A percentile compares a stretch with the other conserved stretches of the same genome.
phyloP scores from a whole-genome alignment of 192 early-diverging fungal genomes.

The Dissophora globulifera region DNA sequence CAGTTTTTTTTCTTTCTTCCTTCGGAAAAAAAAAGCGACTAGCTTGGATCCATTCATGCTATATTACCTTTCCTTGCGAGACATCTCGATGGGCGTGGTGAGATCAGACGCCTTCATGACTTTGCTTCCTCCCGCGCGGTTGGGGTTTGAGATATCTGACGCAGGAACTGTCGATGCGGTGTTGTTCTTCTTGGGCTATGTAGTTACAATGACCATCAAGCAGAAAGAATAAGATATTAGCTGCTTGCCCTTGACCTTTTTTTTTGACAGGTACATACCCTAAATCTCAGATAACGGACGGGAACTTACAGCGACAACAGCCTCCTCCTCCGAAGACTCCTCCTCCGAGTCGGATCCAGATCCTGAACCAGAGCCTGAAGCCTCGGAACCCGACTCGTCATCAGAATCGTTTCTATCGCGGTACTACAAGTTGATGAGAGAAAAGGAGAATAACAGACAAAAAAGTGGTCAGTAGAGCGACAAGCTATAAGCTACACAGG shows the following conservation, averaged over 20 bases:
- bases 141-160: constrained; percentile 39
- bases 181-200: constrained; percentile 23
- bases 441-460: no score
- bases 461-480: not conserved
- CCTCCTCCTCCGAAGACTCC: constrained; percentile 50
- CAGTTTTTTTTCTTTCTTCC: no score
- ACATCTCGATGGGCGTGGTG: constrained; percentile 51
- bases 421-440: constrained; percentile 28
- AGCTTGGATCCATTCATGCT: no score
- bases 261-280: no score
- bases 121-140: constrained; percentile 39
- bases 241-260: no score
- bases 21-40: no score
- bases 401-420: constrained; percentile 48
- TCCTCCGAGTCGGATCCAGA: constrained; percentile 34
- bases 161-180: constrained; percentile 13
- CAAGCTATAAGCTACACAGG: no score
- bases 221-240: not conserved
- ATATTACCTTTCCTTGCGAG: constrained; percentile 55
- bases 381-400: constrained; percentile 36
- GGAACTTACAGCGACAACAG: constrained; percentile 15
- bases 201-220: not conserved
- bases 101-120: constrained; percentile 53
- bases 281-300: no score
- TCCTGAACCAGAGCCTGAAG: constrained; percentile 31